Base-by-base conservation (phyloP, 768 basidiomycete genomes). In the Tulasnella sp. region DNA sequence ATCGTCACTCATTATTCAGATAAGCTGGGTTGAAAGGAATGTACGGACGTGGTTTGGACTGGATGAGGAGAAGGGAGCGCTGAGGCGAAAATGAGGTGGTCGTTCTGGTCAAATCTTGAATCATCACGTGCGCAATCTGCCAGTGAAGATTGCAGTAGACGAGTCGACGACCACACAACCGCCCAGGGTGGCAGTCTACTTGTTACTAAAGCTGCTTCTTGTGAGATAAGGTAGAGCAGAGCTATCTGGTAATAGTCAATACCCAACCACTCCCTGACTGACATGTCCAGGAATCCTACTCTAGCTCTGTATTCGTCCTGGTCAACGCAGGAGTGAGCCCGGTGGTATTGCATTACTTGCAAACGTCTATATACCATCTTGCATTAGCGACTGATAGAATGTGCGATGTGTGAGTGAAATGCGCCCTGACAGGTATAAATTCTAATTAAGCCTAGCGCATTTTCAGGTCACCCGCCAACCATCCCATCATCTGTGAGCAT, bases 1-100 rank as follows among this genome's bases (percentile, higher is more conserved):
- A 42, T 59, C 56, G 17, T 59, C 56, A 59, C 56, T 59, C 56
- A 59, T 59, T 24, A 3, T 59, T 49, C 9, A 42, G 17, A 26
- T 21, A 45, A 53, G 30, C 23, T 30, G 9, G 30, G 21, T 53
- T 30, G 30, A 42, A 42, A 21, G 43, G 15, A 43, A 24, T 23
- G 21, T 9, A 42, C 13, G 15, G 24, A n/a, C 24, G 29, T 38
- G 21, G 34, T 13, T 29, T 13, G 34, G 24, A 38, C 34, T 13
- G 17, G n/a, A n/a, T 45, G n/a, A 27, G 13, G 43, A 42, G 8
- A 43, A 41, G 8, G 34, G 24, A 23, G 52, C 9, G 41, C 7
- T 11, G 19, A 21, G 1, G 38, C 10, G 54, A 42, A 9, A 45
- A 19, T 32, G 54, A 24, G 41, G 54, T 24, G 29, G 45, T 48